Evolutionary conservation across 1,284 basidiomycete genomes (phyloP), one percentile per base, ranked within the genome.

Genomic region (Heterobasidion occidentale): DNA sequence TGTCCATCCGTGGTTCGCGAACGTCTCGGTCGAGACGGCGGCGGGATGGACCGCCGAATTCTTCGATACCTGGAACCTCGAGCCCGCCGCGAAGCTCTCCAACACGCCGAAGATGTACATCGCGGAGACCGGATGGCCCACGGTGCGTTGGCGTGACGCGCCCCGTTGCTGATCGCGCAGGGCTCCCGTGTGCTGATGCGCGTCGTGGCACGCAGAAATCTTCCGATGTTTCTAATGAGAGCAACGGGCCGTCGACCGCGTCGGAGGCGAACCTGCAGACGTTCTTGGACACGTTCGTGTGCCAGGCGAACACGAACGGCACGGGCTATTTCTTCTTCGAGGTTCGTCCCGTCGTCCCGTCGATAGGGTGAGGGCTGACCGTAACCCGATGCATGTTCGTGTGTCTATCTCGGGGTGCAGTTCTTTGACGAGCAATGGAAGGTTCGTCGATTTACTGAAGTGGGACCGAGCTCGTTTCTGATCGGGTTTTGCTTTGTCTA

Each of bases 121-220:
- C 61, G 92, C 92, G 9, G 93, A 96, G 75, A 94, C 93, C 20
- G 94, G 94, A 44, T 97, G 94, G 94, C 94, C 94, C 12, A 85
- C 90, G 36, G 87, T 88, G 66, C 59, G 75, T 63, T 8, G 46
- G 20, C 17, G 46, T 27, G 36, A 46, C 35, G 27, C 19, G 51
- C 8, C 19, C 52, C 6, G 46, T n/a, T 49, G 35, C 11, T 27
- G 14, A 17, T 15, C 6, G 17, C 7, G 15, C 19, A 35, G 12
- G 33, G 9, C 1, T 4, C 27, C 9, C 35, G 50, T 5, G 50
- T 12, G 47, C 48, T 47, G 20, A 46, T 47, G 36, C 42, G 58
- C 15, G 51, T 9, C 7, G 11, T 27, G 36, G 19, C 34, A 51
- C 36, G 9, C 58, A 87, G 85, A 72, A 76, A 59, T 86, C 86